These are phyloP conservation scores for Blepharisma japonicum DNA, from an alignment of 73 alveolate genomes.

Conservation along the genomic window DNA sequence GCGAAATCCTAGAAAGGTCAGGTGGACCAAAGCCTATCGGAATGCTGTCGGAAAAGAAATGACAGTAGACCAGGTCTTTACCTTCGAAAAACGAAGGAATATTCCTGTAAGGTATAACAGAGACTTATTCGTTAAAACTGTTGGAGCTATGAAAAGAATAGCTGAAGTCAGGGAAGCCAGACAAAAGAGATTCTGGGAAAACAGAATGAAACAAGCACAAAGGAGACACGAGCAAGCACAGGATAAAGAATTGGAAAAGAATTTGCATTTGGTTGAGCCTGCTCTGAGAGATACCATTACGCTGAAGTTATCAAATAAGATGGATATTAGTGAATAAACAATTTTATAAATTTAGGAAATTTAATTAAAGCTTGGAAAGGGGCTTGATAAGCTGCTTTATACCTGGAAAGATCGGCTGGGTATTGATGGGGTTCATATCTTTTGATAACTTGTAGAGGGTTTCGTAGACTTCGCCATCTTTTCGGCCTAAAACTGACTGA, in stretches of 20 bases:
- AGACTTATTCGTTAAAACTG: constrained; percentile 84
- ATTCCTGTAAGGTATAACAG: constrained; percentile 90
- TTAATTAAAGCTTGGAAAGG: too few species aligned
- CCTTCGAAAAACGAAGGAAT: constrained; percentile 89
- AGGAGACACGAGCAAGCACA: constrained; percentile 3
- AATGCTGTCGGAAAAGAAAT: constrained; percentile 93
- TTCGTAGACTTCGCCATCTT: background rate
- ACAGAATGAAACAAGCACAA: constrained; percentile 32
- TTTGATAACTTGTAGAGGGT: background rate
- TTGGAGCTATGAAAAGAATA: constrained; percentile 95
- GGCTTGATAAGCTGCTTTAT: background rate
- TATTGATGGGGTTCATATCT: background rate
- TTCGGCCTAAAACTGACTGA: background rate
- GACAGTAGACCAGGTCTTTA: constrained; percentile 88
- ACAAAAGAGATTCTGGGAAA: constrained; percentile 83
- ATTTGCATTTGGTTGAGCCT: constrained; percentile 25
- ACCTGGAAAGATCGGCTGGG: background rate
- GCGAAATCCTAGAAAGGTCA: constrained; percentile 92
- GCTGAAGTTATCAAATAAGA: too few species aligned
- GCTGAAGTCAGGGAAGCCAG: constrained; percentile 86
- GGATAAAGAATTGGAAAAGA: constrained; percentile 32
- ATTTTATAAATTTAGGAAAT: too few species aligned
- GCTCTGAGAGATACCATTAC: too few species aligned
- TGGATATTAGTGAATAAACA: too few species aligned
- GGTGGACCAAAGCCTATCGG: constrained; percentile 98